Conservation (phyloP, 2,329 filamentous ascomycete genomes). For the Neoascochyta sp. region DNA sequence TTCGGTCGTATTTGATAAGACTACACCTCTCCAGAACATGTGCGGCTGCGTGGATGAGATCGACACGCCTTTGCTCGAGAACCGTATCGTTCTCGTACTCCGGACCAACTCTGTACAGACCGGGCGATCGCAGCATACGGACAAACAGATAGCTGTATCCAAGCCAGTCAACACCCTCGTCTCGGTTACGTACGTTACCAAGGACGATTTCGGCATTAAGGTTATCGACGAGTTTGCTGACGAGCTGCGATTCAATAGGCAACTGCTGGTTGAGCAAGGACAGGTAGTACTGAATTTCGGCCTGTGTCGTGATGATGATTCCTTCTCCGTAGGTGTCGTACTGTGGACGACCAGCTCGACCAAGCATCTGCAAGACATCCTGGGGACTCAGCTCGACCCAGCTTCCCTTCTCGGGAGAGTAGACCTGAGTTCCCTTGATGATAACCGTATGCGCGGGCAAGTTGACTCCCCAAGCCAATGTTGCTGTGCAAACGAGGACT, state of each 20-base stretch:
- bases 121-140: slow-evolving; percentile 92
- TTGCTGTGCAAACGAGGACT: slow-evolving; percentile 94
- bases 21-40: slow-evolving; percentile 80
- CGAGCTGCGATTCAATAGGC: slow-evolving; percentile 94
- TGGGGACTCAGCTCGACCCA: slow-evolving; percentile 98
- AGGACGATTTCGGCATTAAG: slow-evolving; percentile 94
- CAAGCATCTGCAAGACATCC: slow-evolving; percentile 97
- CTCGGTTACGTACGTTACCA: slow-evolving; percentile 83
- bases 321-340: slow-evolving; percentile 98
- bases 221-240: slow-evolving; percentile 90
- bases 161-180: slow-evolving; percentile 98
- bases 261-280: slow-evolving; percentile 95
- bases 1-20: slow-evolving; percentile 92
- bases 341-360: slow-evolving; percentile 91
- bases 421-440: slow-evolving; percentile 97
- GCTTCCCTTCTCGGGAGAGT: slow-evolving; percentile 96
- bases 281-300: slow-evolving; percentile 94
- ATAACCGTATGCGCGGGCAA: slow-evolving; percentile 96
- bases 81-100: slow-evolving; percentile 92
- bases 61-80: slow-evolving; percentile 94
- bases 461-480: slow-evolving; percentile 99
- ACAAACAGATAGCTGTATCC: slow-evolving; percentile 98
- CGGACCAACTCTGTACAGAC: slow-evolving; percentile 89
- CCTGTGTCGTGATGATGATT: slow-evolving; percentile 95
- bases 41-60: slow-evolving; percentile 91